Conservation (phyloP, 768 basidiomycete genomes). For the Suillus placidus region DNA sequence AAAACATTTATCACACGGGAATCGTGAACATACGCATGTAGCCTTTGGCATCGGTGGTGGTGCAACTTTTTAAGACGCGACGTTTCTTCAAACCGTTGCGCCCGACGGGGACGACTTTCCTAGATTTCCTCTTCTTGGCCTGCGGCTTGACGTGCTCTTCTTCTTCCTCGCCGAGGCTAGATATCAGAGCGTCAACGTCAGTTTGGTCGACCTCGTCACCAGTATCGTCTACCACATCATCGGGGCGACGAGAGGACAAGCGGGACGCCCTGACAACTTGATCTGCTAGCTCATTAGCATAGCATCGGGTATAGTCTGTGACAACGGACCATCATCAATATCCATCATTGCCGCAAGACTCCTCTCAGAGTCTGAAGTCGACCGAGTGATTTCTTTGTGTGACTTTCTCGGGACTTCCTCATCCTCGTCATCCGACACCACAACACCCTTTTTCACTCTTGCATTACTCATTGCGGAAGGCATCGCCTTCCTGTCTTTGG, state of each 20-base stretch:
- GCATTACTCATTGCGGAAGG: conserved; percentile 18
- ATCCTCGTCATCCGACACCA: conserved; percentile 66
- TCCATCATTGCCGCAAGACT: conserved; percentile 72
- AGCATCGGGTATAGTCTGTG: neutral
- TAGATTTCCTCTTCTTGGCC: conserved; percentile 40
- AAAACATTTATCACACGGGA: conserved; percentile 1
- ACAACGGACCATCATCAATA: conserved; percentile 66
- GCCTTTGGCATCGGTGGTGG: conserved; percentile 62
- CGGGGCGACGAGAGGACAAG: conserved; percentile 20
- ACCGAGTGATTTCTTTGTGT: conserved; percentile 31
- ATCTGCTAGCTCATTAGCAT: conserved; percentile 25
- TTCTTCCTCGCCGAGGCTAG: conserved; percentile 31
- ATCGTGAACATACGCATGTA: conserved; percentile 59
- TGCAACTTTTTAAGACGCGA: conserved; percentile 61
- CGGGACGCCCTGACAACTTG: conserved; percentile 28
- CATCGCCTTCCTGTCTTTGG: conserved; percentile 16
- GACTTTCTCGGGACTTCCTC: conserved; percentile 32
- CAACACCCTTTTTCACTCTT: conserved; percentile 48
- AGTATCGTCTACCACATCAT: conserved; percentile 31
- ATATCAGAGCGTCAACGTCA: conserved; percentile 28
- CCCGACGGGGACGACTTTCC: conserved; percentile 52
- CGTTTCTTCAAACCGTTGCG: conserved; percentile 78
- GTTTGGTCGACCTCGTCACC: conserved; percentile 35
- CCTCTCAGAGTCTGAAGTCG: conserved; percentile 46
- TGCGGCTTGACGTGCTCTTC: conserved; percentile 37